Evolutionary conservation across 768 basidiomycete species (phyloP).

Genomic region (Glaciozyma martinii): DNA sequence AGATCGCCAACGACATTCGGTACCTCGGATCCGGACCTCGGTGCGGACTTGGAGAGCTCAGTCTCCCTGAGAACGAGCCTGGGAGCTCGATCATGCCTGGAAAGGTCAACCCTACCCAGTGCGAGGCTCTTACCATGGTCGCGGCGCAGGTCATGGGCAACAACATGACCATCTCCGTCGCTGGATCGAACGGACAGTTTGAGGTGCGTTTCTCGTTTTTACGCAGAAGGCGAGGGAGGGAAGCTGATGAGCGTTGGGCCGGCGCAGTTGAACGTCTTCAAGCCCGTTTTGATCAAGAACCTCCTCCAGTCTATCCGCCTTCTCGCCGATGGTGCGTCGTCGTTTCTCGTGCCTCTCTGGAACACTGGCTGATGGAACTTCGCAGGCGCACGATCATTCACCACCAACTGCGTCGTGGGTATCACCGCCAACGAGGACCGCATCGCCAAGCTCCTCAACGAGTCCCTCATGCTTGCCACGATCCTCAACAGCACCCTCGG

Average conservation of each 20-base stretch:
- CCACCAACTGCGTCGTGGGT: conserved; percentile 91
- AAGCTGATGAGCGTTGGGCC: background rate
- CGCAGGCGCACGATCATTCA: conserved; percentile 78
- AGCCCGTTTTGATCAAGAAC: conserved; percentile 97
- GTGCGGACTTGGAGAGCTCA: conserved; percentile 90
- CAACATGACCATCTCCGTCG: conserved; percentile 82
- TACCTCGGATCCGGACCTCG: conserved; percentile 96
- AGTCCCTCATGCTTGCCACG: conserved; percentile 95
- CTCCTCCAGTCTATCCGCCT: conserved; percentile 91
- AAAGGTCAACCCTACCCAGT: conserved; percentile 99
- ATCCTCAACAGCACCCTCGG: conserved; percentile 92
- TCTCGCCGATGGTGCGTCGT: conserved; percentile 67
- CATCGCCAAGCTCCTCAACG: conserved; percentile 77
- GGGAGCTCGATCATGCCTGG: conserved; percentile 98
- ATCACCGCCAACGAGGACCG: conserved; percentile 94
- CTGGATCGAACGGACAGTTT: conserved; percentile 91
- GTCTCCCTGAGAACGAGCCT: conserved; percentile 94
- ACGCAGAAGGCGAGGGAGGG: background rate
- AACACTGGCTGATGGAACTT: too few species aligned
- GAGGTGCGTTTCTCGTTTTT: conserved; percentile 55
- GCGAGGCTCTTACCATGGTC: conserved; percentile 97
- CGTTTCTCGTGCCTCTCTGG: background rate
- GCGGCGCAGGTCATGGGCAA: conserved; percentile 98
- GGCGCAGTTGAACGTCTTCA: conserved; percentile 90
- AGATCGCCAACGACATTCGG: conserved; percentile 98